Percentiles rank a stretch among this genome's conserved stretches.
These are phyloP conservation scores for Pyrrhoderma noxium DNA, from an alignment of 1,284 basidiomycete species.

Conservation along the genomic window DNA sequence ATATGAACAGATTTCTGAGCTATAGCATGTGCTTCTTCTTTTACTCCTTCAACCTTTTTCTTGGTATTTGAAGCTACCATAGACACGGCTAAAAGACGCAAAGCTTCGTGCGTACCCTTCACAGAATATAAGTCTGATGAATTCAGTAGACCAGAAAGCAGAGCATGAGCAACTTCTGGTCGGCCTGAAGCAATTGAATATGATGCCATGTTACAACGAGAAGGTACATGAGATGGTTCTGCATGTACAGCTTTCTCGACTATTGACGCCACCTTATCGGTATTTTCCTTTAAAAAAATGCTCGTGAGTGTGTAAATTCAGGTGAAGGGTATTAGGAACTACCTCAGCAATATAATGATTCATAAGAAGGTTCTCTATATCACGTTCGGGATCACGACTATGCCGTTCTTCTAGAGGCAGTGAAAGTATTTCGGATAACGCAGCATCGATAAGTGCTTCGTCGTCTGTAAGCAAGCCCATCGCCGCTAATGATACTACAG, in stretches of 20 bases:
- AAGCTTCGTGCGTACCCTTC: conserved; percentile 30
- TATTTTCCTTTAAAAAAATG: conserved; percentile 36
- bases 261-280: conserved; percentile 41
- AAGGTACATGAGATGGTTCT: conserved; percentile 45
- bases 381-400: conserved; percentile 54
- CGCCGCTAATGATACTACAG: conserved; percentile 77
- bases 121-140: conserved; percentile 26
- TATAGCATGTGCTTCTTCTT: conserved; percentile 30
- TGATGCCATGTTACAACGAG: conserved; percentile 45
- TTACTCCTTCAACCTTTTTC: conserved; percentile 9
- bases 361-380: conserved; percentile 60
- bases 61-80: conserved; percentile 28
- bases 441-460: conserved; percentile 77
- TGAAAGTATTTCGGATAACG: conserved; percentile 72
- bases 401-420: conserved; percentile 57
- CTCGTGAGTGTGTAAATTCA: not conserved
- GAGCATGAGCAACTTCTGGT: conserved; percentile 33
- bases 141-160: conserved; percentile 26
- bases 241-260: conserved; percentile 49
- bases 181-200: conserved; percentile 45
- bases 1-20: conserved; percentile 66
- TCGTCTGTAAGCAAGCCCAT: conserved; percentile 82
- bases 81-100: conserved; percentile 39
- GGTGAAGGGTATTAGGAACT: conserved; percentile 20
- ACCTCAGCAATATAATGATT: conserved; percentile 66